Percentiles rank a stretch among this genome's conserved stretches.
phyloP scores from a whole-genome alignment of 2,329 filamentous ascomycete species.

The Microdochium nivale region DNA sequence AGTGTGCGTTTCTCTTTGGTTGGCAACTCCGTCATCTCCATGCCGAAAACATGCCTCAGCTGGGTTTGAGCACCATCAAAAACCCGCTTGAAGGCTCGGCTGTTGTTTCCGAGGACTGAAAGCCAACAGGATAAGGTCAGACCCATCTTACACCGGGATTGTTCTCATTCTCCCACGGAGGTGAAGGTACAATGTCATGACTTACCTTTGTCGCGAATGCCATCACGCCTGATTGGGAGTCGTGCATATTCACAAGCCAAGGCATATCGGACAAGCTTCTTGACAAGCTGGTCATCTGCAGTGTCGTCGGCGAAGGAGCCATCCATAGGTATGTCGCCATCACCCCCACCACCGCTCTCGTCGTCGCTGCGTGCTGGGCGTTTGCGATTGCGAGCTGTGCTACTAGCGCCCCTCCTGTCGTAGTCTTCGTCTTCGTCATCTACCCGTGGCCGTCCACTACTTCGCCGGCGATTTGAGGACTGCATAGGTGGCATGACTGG shows the following conservation, averaged over 20 bases:
- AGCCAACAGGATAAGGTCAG: neutral
- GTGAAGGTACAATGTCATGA: neutral
- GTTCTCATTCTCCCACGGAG: no score
- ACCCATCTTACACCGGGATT: no score
- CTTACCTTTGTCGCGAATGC: constrained; percentile 55
- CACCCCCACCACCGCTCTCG: constrained; percentile 10
- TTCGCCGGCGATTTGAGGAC: constrained; percentile 19
- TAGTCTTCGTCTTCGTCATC: constrained; percentile 29
- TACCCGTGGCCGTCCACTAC: constrained; percentile 8
- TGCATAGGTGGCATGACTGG: constrained; percentile 15
- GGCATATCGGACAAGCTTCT: constrained; percentile 61
- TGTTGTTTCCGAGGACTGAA: constrained; percentile 61
- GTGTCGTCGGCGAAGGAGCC: constrained; percentile 15
- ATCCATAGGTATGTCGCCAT: constrained; percentile 14
- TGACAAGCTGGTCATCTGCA: constrained; percentile 44
- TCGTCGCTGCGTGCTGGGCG: constrained; percentile 28
- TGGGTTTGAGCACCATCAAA: constrained; percentile 70
- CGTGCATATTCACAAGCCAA: constrained; percentile 58
- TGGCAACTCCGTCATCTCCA: constrained; percentile 82
- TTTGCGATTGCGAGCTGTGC: constrained; percentile 3
- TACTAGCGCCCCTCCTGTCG: constrained; percentile 13
- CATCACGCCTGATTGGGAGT: constrained; percentile 49
- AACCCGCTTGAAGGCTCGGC: constrained; percentile 64
- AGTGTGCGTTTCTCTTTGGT: constrained; percentile 72
- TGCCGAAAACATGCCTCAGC: constrained; percentile 71